Evolutionary conservation across 495 filamentous ascomycete genomes (phyloP).

Genomic region (Xylaria palmicola): DNA sequence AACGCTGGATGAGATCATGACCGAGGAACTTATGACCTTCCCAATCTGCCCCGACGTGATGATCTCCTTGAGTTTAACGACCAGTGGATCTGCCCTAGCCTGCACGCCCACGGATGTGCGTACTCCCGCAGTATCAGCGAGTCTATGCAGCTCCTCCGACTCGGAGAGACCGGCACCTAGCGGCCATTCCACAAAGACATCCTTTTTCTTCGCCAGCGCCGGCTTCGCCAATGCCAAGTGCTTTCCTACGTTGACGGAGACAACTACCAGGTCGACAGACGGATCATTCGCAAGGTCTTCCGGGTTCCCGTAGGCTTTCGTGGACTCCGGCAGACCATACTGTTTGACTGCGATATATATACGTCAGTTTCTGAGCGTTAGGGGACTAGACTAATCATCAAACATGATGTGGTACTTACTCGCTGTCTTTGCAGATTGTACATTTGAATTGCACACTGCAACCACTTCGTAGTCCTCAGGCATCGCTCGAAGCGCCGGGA

Average conservation of each 20-base stretch:
- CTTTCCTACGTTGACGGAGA: constrained; percentile 40
- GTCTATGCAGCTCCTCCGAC: constrained; percentile 25
- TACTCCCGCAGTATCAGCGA: constrained; percentile 32
- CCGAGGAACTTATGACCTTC: constrained; percentile 23
- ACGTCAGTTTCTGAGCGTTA: neutral
- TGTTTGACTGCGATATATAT: constrained; percentile 20
- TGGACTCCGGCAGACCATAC: constrained; percentile 38
- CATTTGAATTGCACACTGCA: constrained; percentile 50
- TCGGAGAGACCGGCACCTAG: constrained; percentile 22
- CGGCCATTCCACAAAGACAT: constrained; percentile 57
- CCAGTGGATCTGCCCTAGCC: constrained; percentile 17
- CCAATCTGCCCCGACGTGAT: constrained; percentile 27
- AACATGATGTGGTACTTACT: constrained; percentile 11
- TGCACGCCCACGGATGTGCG: constrained; percentile 36
- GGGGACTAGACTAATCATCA: no score
- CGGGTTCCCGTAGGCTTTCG: constrained; percentile 45
- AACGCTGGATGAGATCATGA: neutral
- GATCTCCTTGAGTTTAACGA: constrained; percentile 25
- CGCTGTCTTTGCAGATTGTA: constrained; percentile 41
- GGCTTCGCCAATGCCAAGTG: constrained; percentile 48
- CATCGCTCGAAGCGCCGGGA: constrained; percentile 36
- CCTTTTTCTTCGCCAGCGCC: constrained; percentile 46
- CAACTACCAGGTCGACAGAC: constrained; percentile 53
- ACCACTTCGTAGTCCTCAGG: constrained; percentile 42
- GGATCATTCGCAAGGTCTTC: constrained; percentile 50